Conservation (phyloP, 768 basidiomycete species). For the Amanita subjunquillea region DNA sequence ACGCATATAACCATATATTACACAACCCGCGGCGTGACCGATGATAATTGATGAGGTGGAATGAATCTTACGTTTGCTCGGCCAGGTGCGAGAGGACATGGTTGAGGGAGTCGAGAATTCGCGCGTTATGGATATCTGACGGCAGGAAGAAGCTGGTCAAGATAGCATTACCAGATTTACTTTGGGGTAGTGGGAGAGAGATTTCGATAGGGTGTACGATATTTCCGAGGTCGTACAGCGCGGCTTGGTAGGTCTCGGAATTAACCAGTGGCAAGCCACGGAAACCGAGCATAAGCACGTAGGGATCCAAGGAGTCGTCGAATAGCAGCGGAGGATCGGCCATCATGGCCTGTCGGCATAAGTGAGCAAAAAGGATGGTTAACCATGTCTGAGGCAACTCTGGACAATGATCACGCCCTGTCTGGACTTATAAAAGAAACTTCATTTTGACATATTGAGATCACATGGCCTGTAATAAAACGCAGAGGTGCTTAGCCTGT, state of each 20-base stretch:
- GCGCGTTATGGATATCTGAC: neutral
- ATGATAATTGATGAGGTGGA: neutral
- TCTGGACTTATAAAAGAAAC: neutral
- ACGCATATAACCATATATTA: neutral
- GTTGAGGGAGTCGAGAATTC: too few relatives aligned
- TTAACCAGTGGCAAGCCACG: conserved; percentile 65
- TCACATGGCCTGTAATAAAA: neutral
- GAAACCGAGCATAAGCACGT: conserved; percentile 70
- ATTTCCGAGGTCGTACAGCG: conserved; percentile 35
- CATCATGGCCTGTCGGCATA: conserved; percentile 30
- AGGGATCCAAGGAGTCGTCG: conserved; percentile 45
- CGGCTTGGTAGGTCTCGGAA: conserved; percentile 43
- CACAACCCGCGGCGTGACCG: neutral
- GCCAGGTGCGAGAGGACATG: too few relatives aligned
- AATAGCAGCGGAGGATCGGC: conserved; percentile 31
- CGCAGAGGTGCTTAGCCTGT: neutral
- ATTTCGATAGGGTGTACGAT: conserved; percentile 47
- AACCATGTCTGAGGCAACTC: too few relatives aligned
- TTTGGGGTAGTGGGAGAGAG: conserved; percentile 17
- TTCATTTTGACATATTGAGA: neutral
- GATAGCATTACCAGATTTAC: conserved; percentile 36
- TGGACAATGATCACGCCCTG: neutral
- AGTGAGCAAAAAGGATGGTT: neutral
- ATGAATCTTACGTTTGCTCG: too few relatives aligned
- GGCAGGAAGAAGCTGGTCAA: neutral